Percentiles rank a stretch among this genome's conserved stretches.
Evolutionary conservation across 2,329 filamentous ascomycete species (phyloP).

Genomic region (Calonectria fujianensis): DNA sequence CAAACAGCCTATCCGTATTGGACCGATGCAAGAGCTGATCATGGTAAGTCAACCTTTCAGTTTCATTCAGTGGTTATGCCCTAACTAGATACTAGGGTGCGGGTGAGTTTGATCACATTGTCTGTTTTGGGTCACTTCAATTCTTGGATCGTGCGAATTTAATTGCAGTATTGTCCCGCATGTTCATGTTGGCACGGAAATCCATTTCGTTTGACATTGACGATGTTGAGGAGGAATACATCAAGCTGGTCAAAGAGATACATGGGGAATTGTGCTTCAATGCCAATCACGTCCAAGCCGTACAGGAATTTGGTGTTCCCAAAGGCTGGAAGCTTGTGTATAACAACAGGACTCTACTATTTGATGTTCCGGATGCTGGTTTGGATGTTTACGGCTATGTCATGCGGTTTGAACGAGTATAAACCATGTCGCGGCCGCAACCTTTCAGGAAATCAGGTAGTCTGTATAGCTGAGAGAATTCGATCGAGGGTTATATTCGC

Average conservation of each 20-base stretch:
- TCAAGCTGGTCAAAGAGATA: not conserved
- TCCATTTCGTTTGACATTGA: not conserved
- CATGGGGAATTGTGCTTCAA: conserved; percentile 3
- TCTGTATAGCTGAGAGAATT: not conserved
- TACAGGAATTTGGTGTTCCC: not conserved
- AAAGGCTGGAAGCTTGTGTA: not conserved
- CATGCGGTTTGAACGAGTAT: not conserved
- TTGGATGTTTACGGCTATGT: not conserved
- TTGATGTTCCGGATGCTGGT: not conserved
- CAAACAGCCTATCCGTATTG: not conserved
- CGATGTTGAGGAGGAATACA: not conserved
- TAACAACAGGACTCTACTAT: not conserved
- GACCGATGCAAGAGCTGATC: conserved; percentile 4
- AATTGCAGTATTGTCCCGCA: not conserved
- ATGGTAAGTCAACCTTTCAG: not conserved
- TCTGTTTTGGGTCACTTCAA: not conserved
- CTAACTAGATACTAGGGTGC: not conserved
- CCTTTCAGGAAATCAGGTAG: not conserved
- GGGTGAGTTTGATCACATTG: conserved; percentile 7
- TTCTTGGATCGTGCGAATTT: not conserved
- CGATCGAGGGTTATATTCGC: not conserved
- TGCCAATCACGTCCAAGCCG: conserved; percentile 4
- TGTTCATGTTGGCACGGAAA: conserved; percentile 5
- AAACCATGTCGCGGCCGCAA: too few relatives aligned
- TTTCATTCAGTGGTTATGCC: not conserved